Base-by-base conservation (phyloP, 768 basidiomycete species). In the Galerina marginata region DNA sequence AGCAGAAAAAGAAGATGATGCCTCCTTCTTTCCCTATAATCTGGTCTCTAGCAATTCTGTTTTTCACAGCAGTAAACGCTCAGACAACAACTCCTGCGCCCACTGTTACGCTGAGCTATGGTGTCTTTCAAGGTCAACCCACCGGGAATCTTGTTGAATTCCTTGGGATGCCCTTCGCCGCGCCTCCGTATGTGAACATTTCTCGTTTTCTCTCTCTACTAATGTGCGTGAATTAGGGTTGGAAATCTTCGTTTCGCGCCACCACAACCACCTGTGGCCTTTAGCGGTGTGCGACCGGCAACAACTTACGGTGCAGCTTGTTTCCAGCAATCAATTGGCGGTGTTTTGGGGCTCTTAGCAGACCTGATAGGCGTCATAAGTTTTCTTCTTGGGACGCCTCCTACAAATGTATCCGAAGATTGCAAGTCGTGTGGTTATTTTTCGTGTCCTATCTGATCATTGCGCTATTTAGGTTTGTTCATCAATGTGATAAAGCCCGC, bases 81-180 rank as follows among this genome's bases (percentile, higher is more conserved):
- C 29, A 33, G 29, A 33, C 29, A 33, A 33, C 51, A 9, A 40
- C 51, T 23, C 12, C 51, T 12, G 51, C 38, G 14, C 58, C 62
- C 4, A 50, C 50, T 16, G 58, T 63, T 23, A 59, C 39, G 42
- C 25, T 63, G 26, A 48, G 20, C 39, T 63, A 63, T 49, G 62
- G 62, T n/a, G 33, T 52, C n/a, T 63, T 59, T 25, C 53, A 59
- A 44, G 62, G 62, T 4, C 59, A 52, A 25, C 26, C 43, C 4
- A 49, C 51, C 2, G 52, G 56, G 7, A 47, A 49, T 54, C 42
- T 62, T 10, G 42, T 33, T 23, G 39, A 65, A 11, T 82, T 76
- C 59, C 64, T 80, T 0, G 81, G 80, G 9, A 76, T 82, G 10
- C 80, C 77, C 0, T 82, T 74, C 38, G 76, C 79, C 9, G 59